Percentiles rank a stretch among this genome's conserved stretches.
Conservation (phyloP, 805 yeast species). For the Priceomyces medius region DNA sequence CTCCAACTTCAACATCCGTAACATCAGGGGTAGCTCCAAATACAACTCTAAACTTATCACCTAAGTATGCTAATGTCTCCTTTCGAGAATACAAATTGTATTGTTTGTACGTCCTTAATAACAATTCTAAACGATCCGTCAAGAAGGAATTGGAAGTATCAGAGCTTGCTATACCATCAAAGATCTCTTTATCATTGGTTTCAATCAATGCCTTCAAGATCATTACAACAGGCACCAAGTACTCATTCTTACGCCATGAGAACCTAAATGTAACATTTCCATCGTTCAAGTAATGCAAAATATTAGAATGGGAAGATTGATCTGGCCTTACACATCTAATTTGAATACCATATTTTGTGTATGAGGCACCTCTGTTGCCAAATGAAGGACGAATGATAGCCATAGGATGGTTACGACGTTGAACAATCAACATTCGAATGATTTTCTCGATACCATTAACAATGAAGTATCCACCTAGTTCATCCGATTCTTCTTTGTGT, state of each 20-base stretch:
- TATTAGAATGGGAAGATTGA: constrained; percentile 96
- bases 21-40: constrained; percentile 86
- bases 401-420: constrained; percentile 97
- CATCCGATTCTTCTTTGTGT: constrained; percentile 88
- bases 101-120: constrained; percentile 82
- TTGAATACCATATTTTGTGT: constrained; percentile 89
- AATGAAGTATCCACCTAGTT: constrained; percentile 93
- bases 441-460: constrained; percentile 96
- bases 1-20: constrained; percentile 88
- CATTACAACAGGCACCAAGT: constrained; percentile 90
- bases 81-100: constrained; percentile 76
- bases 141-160: constrained; percentile 86
- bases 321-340: constrained; percentile 93
- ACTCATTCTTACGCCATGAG: constrained; percentile 96
- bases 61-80: constrained; percentile 90
- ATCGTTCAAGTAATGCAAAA: constrained; percentile 90
- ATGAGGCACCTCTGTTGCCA: constrained; percentile 88
- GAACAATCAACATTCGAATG: constrained; percentile 96
- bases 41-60: constrained; percentile 93
- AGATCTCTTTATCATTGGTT: constrained; percentile 91
- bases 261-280: constrained; percentile 96
- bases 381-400: constrained; percentile 95
- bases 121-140: constrained; percentile 95
- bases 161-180: constrained; percentile 92
- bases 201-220: constrained; percentile 85